Evolutionary conservation across 768 basidiomycete genomes (phyloP), one percentile per base, ranked within the genome.

Genomic region (Pleurotus platypus): DNA sequence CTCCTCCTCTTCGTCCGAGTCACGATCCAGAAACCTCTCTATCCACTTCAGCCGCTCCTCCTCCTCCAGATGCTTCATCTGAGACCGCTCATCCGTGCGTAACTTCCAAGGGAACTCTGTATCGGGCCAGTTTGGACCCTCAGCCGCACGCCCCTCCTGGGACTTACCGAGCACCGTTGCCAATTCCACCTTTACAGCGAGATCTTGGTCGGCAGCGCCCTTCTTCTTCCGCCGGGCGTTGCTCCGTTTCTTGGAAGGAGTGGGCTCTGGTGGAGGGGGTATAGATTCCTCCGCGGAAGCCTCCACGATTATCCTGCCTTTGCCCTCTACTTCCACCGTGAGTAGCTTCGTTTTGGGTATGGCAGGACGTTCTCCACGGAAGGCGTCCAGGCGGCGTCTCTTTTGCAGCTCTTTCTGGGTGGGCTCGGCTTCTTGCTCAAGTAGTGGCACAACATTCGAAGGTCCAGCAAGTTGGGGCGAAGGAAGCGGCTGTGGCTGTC

Each of bases 121-220:
- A 63, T 93, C 91, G 5, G 86, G 86, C 90, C 91, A 92, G 64
- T 89, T 86, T 8, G 89, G 87, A 54, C 71, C 79, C 37, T 81
- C 78, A 1, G 66, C 48, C 4, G 65, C 38, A 6, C 22, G 22
- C 4, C 22, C 49, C 20, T 49, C 37, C 61, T 55, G 46, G 57
- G 43, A 16, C 47, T 61, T 54, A 49, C 60, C 61, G 15, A 61
- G 58, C 3, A 66, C 64, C 1, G 62, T 56, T 0, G 63, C 58
- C 58, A 69, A 69, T 62, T 76, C 75, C 42, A 74, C 74, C 49
- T 67, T 70, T 7, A 63, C 62, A 37, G 69, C 66, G 1, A 68
- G 63, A 18, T 78, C 73, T 15, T 16, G 22, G 37, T 49, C 55
- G 5, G 53, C 15, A 12, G 69, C 74, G 3, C 63, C 66, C 67